Evolutionary conservation across 495 filamentous ascomycete genomes (phyloP), one percentile per base, ranked within the genome.

Genomic region (Talaromyces proteolyticus): DNA sequence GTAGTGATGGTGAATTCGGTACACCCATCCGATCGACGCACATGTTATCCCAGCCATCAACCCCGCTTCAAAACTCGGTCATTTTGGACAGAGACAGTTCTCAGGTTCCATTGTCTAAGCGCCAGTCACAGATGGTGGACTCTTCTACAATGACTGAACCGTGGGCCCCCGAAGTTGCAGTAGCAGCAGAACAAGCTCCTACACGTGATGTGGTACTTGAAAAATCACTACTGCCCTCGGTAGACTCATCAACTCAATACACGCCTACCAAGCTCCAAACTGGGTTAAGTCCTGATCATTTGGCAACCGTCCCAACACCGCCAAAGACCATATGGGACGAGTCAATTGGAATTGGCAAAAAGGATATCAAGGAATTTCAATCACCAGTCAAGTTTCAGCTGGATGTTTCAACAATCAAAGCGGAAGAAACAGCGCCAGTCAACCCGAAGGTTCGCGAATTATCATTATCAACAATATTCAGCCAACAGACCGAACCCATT

Each of bases 131-230:
- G 17, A 93, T 91, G 86, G 78, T 92, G 22, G 90, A 95, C 64
- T 81, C 76, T 49, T 84, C 83, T 42, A 84, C 87, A 60, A 95
- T 96, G 90, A 98, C 93, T 2, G 93, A 96, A 18, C 79, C 86
- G 16, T 85, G 70, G 74, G 48, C 57, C 21, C 50, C 38, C 14
- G 46, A 26, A 16, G 10, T 43, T 4, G 14, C 19, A 21, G 23
- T 16, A 16, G 34, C 22, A 18, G 16, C 42, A 7, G 41, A 34
- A 19, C 50, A 23, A n/a, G 21, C 20, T 36, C 17, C 41, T 6
- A n/a, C 20, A 18, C 18, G 24, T 16, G 42, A 52, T 12, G 11
- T 18, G 12, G 21, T 29, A 12, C 29, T 24, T 14, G 49, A 34
- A 18, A 46, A 16, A 44, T 29, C 21, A 14, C 39, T 54, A 4